Evolutionary conservation across 441 rosid species (phyloP), one percentile per base, ranked within the genome.

Genomic region (Adansonia madagascariensis): DNA sequence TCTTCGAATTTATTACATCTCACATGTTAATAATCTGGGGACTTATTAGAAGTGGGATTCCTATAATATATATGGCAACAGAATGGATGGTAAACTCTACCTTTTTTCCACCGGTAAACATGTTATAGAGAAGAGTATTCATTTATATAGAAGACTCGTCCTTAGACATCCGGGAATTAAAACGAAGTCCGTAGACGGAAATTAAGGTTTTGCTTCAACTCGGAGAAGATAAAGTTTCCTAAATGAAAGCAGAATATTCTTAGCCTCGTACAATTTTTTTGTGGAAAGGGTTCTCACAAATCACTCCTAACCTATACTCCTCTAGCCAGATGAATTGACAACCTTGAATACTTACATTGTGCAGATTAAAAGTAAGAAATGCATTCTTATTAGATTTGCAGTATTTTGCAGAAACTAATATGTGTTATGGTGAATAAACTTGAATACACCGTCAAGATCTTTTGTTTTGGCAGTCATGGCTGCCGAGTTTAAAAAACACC

Each of bases 401-500:
- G 1, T 2, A 64, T 64, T 7, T 5, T 6, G 60, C 10, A 53
- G 57, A 53, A 53, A 53, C 57, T 6, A 53, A 53, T 1, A 53
- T 20, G 14, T 22, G 22, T 1, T 22, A 9, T 3, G 35, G 63
- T 63, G 68, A 31, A 65, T n/a, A 65, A 43, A 8, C 60, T 56
- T 17, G 35, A 61, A 41, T 56, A 24, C 11, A 70, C 56, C 18
- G 24, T 61, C 1, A 4, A 52, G 44, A 2, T 20, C 41, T 52
- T 71, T 57, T 10, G 17, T 75, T 70, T 52, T 3, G 14, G 8
- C 14, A 52, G 7, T 43, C 44, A 43, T 63, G 39, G 66, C 55
- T 52, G 62, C 64, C 46, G 47, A 71, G 73, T 27, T 11, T 14
- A 12, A 59, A 71, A 68, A 63, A 60, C 46, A 67, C 22, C 53